Percentiles rank a stretch among this genome's conserved stretches.
phyloP scores from a whole-genome alignment of 208 protist genomes.

The Leishmania gerbilli region DNA sequence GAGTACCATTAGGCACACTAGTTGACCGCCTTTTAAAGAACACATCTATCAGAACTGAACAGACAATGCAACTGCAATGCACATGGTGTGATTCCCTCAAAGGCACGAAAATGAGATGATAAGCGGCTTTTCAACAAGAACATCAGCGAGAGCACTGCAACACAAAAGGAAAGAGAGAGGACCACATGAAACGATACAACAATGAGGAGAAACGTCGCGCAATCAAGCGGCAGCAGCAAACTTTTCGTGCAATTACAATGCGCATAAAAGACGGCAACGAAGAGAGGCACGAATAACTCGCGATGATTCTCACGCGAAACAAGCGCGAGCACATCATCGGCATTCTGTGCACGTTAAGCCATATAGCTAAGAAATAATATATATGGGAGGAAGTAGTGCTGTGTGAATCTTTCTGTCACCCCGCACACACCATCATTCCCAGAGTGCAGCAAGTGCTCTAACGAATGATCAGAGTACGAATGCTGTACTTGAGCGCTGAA shows the following conservation, averaged over 20 bases:
- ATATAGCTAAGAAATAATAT: neutral
- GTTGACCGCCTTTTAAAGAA: neutral
- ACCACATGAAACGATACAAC: neutral
- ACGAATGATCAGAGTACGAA: constrained; percentile 61
- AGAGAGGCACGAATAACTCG: no score
- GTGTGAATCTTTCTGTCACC: no score
- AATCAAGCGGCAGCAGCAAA: neutral
- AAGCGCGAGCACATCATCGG: no score
- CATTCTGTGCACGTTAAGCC: neutral
- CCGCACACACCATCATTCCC: no score
- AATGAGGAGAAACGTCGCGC: neutral
- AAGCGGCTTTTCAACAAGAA: neutral
- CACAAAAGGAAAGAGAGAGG: neutral
- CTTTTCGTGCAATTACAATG: neutral
- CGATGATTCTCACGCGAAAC: neutral
- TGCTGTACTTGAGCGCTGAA: constrained; percentile 48
- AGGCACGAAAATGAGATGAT: neutral
- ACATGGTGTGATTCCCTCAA: neutral
- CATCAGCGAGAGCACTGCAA: neutral
- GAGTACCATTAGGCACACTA: neutral
- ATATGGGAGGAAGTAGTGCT: neutral
- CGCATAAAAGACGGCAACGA: neutral
- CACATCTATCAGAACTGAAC: neutral
- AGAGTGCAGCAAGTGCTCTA: neutral
- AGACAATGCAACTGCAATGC: neutral